A percentile compares a stretch with the other conserved stretches of the same genome.
These are phyloP conservation scores for Aechmea fasciata DNA, from an alignment of 176 grass and related monocot genomes.

Conservation along the genomic window DNA sequence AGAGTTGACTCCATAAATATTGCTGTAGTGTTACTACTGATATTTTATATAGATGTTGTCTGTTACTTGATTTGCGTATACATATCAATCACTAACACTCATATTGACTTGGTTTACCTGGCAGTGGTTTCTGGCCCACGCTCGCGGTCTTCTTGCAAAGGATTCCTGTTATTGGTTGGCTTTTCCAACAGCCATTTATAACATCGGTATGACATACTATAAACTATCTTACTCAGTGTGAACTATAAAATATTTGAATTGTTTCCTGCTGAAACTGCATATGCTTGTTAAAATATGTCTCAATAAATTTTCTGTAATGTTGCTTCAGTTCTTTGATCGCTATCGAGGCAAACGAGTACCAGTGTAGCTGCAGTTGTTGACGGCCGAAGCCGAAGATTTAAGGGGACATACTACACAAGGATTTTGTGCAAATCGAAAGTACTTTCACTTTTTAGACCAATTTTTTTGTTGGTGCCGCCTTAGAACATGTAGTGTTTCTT, in stretches of 20 bases:
- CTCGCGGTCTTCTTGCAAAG: conserved; percentile 81
- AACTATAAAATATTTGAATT: background rate
- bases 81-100: background rate
- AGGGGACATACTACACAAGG: background rate
- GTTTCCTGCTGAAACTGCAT: background rate
- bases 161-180: conserved; percentile 87
- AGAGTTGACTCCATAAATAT: too few relatives aligned
- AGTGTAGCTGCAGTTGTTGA: conserved; percentile 32
- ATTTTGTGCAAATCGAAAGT: background rate
- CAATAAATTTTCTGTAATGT: conserved; percentile 7
- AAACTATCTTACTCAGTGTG: background rate
- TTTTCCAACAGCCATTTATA: conserved; percentile 86
- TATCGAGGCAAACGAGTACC: conserved; percentile 87
- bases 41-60: too few relatives aligned
- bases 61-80: background rate
- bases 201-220: conserved; percentile 52
- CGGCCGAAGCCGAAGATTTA: conserved; percentile 4
- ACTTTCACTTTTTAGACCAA: too few relatives aligned
- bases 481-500: background rate
- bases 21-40: too few relatives aligned
- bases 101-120: conserved; percentile 11
- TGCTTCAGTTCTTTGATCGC: conserved; percentile 65
- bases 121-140: conserved; percentile 98
- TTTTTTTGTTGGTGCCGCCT: background rate
- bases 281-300: background rate